Evolutionary conservation across 1,139 yeast species (phyloP).

Genomic region (Pneumocystis carinii): DNA sequence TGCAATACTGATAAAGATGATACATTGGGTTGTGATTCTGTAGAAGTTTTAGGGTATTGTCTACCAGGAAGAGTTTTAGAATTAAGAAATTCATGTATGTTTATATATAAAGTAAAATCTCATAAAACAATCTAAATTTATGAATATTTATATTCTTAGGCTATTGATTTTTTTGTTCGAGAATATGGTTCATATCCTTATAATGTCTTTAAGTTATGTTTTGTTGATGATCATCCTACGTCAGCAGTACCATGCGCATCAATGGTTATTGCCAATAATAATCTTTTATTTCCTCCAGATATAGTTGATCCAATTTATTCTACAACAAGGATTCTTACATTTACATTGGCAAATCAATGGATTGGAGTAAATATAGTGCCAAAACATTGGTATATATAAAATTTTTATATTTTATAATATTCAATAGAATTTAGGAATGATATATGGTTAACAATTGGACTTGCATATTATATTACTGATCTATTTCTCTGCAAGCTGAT

Average conservation of each 20-base stretch:
- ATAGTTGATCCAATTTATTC: slow-evolving; percentile 66
- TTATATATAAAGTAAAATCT: slow-evolving; percentile 35
- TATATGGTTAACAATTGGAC: slow-evolving; percentile 84
- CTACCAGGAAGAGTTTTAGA: slow-evolving; percentile 41
- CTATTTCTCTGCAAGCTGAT: slow-evolving; percentile 54
- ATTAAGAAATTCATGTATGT: slow-evolving; percentile 62
- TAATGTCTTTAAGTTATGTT: slow-evolving; percentile 61
- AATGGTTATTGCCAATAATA: slow-evolving; percentile 48
- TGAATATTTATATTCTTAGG: slow-evolving; percentile 20
- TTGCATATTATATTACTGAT: slow-evolving; percentile 68
- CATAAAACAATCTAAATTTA: not conserved
- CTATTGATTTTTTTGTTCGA: slow-evolving; percentile 67
- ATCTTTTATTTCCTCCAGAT: slow-evolving; percentile 58
- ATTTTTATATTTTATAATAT: not conserved
- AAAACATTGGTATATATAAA: slow-evolving; percentile 37
- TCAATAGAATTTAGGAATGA: slow-evolving; percentile 27
- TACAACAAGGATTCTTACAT: slow-evolving; percentile 52
- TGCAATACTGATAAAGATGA: slow-evolving; percentile 25
- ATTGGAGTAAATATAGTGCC: slow-evolving; percentile 87
- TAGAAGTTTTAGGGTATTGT: slow-evolving; percentile 41
- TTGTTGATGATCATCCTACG: slow-evolving; percentile 45
- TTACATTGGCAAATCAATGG: slow-evolving; percentile 78
- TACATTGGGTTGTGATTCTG: slow-evolving; percentile 26
- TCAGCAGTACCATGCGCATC: slow-evolving; percentile 56
- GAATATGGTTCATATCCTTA: slow-evolving; percentile 93